These are phyloP conservation scores for Pleurotus citrinopileatus DNA, from an alignment of 768 basidiomycete species.

Conservation along the genomic window DNA sequence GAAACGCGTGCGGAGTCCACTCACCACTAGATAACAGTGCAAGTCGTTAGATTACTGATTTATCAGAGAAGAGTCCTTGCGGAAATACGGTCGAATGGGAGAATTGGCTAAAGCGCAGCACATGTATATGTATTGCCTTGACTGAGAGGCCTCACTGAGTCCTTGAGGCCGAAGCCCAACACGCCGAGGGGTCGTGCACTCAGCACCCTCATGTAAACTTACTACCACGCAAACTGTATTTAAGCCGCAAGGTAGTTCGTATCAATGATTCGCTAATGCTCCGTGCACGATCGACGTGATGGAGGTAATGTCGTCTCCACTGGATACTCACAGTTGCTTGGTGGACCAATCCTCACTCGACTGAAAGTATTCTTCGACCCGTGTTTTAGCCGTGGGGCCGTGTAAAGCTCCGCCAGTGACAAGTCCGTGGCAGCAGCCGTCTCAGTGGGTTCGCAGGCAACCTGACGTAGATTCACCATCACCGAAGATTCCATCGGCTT, in stretches of 20 bases:
- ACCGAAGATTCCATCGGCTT: too few relatives aligned
- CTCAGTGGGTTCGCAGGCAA: too few relatives aligned
- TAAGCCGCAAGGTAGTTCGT: neutral
- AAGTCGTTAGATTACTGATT: neutral
- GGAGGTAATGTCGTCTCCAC: too few relatives aligned
- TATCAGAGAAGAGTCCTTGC: neutral
- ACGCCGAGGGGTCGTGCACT: neutral
- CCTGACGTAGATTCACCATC: too few relatives aligned
- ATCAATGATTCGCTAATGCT: neutral
- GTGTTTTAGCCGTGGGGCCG: too few relatives aligned
- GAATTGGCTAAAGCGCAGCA: conserved; percentile 3
- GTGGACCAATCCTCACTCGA: too few relatives aligned
- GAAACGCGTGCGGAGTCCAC: neutral
- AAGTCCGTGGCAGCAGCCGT: too few relatives aligned
- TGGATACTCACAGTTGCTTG: too few relatives aligned
- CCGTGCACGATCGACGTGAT: too few relatives aligned
- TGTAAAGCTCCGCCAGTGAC: too few relatives aligned
- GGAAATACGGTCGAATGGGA: neutral
- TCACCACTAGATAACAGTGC: neutral
- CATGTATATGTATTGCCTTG: neutral
- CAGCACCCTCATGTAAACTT: too few relatives aligned
- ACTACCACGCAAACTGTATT: neutral
- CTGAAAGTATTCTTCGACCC: too few relatives aligned
- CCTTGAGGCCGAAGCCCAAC: conserved; percentile 1
- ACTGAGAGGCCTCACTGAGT: neutral